Evolutionary conservation across 73 alveolate species (phyloP).

Genomic region (Paramecium biaurelia): DNA sequence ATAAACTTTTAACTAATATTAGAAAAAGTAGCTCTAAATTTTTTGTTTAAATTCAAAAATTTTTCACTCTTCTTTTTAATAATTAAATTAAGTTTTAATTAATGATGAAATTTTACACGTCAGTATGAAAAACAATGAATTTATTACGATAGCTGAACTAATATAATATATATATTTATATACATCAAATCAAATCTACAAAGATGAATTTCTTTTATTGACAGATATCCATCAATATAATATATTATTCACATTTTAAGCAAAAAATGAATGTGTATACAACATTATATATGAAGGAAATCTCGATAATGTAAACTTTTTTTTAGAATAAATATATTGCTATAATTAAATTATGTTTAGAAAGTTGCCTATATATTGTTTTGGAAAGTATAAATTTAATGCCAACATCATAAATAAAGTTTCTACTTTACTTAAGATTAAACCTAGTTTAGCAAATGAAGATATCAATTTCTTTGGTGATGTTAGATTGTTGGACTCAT

Average conservation of each 20-base stretch:
- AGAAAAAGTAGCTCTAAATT: background rate
- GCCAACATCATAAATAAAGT: background rate
- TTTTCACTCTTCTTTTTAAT: background rate
- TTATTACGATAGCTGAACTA: background rate
- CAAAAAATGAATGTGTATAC: background rate
- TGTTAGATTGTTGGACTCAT: slow-evolving; percentile 17
- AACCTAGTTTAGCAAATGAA: slow-evolving; percentile 2
- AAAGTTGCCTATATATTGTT: background rate
- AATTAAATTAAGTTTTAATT: background rate
- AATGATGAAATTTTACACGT: background rate
- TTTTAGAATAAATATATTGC: background rate
- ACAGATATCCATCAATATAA: too few species aligned
- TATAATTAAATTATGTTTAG: background rate
- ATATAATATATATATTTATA: background rate
- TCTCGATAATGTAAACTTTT: background rate
- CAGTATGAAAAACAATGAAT: background rate
- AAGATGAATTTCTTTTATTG: too few species aligned
- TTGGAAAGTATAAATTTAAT: slow-evolving; percentile 30
- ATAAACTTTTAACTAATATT: background rate
- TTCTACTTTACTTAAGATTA: background rate
- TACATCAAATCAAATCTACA: too few species aligned
- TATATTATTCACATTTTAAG: background rate
- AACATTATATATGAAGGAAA: background rate
- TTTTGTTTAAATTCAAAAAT: background rate
- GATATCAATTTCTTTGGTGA: slow-evolving; percentile 16